Base-by-base conservation (phyloP, 495 filamentous ascomycete genomes). In the Daldinia grandis region DNA sequence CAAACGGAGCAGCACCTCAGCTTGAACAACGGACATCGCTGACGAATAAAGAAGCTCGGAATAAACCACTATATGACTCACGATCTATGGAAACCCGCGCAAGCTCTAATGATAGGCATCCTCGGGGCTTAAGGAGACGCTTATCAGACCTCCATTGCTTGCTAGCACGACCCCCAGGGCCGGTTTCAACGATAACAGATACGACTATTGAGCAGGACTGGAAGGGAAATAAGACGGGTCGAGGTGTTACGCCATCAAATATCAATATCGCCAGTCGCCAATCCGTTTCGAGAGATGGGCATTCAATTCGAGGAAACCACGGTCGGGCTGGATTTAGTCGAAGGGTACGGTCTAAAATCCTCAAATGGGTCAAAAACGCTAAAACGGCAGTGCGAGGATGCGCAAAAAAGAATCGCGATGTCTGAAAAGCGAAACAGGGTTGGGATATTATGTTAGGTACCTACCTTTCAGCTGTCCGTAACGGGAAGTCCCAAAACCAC, bases 111-210 rank as follows among this genome's bases (percentile, higher is more conserved):
- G 47, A 24, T 24, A 73, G 58, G 19, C 70, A 68, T 9, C 57
- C 58, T 27, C 73, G 49, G 21, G 59, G 68, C 9, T 64, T 77
- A 24, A 72, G 62, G 42, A 76, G 64, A 33, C 70, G 58, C 17
- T 62, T 76, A 25, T 76, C 75, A 37, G 71, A 77, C 30, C 59
- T 77, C 58, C 67, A 74, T 51, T 66, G 35, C 24, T 50, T 77
- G n/a, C 58, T 74, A 10, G 59, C 53, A 7, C 53, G 62, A 10
- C 40, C 68, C 25, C 51, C 62, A 30, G 35, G 65, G 27, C 38
- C 70, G 31, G 33, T 4, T 17, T 17, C 58, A 19, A 21, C 19
- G 10, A 25, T 33, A 55, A 60, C 69, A 31, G 59, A 47, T n/a
- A 31, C n/a, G 19, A 37, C 19, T 12, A 30, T 42, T 7, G 49